Percentiles rank a stretch among this genome's conserved stretches.
phyloP scores from a whole-genome alignment of 768 basidiomycete genomes.

The Trametes cubensis region DNA sequence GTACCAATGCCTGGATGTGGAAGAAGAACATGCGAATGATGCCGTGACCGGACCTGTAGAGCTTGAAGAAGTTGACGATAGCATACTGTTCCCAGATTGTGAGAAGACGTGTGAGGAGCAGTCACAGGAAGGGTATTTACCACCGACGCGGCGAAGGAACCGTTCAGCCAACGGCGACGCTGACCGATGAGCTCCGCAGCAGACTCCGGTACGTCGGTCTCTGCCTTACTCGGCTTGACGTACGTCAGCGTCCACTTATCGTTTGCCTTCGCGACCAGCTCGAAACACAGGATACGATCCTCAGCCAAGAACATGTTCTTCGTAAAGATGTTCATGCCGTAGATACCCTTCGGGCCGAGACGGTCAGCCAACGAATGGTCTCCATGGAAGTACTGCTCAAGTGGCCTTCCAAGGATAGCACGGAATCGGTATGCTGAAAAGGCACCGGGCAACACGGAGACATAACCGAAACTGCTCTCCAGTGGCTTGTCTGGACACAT shows the following conservation, averaged over 20 bases:
- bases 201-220: conserved; percentile 95
- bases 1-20: conserved; percentile 86
- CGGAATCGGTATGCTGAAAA: conserved; percentile 96
- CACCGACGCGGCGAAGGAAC: conserved; percentile 91
- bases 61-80: conserved; percentile 87
- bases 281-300: conserved; percentile 97
- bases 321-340: conserved; percentile 97
- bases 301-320: conserved; percentile 93
- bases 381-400: conserved; percentile 86
- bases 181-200: conserved; percentile 93
- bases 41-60: conserved; percentile 86
- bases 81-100: conserved; percentile 60
- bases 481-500: conserved; percentile 75
- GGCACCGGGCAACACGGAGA: conserved; percentile 93
- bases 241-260: conserved; percentile 89
- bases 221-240: conserved; percentile 95
- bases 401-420: conserved; percentile 86
- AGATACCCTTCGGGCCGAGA: conserved; percentile 89
- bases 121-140: conserved; percentile 46
- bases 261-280: conserved; percentile 87
- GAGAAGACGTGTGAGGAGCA: neutral
- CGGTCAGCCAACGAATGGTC: conserved; percentile 91
- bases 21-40: conserved; percentile 95
- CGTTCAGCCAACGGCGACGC: conserved; percentile 95
- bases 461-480: conserved; percentile 95